These are phyloP conservation scores for Iodosphaeria phyllophila DNA, from an alignment of 2,329 filamentous ascomycete species.

Conservation along the genomic window DNA sequence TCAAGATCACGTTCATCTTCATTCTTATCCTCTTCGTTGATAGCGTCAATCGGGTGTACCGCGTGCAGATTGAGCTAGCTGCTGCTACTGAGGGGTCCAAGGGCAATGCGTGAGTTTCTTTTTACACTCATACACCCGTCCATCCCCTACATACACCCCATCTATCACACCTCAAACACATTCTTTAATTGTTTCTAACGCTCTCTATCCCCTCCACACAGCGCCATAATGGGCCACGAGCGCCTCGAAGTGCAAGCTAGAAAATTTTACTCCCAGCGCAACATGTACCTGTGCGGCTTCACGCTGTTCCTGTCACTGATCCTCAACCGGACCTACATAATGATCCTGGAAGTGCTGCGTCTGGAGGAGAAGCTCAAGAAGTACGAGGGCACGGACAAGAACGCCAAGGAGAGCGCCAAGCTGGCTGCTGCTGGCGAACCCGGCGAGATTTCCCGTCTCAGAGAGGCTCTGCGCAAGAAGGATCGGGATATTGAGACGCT, in stretches of 20 bases:
- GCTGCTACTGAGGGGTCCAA: conserved; percentile 44
- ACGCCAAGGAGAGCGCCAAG: conserved; percentile 51
- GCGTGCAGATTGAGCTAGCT: conserved; percentile 77
- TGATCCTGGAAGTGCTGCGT: conserved; percentile 82
- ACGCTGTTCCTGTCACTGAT: conserved; percentile 97
- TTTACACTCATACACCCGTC: conserved; percentile 1
- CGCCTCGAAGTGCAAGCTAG: conserved; percentile 96
- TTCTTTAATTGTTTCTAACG: not conserved
- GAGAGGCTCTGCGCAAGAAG: conserved; percentile 56
- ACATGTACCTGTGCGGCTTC: conserved; percentile 99
- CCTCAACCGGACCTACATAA: conserved; percentile 95
- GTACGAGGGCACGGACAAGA: conserved; percentile 46
- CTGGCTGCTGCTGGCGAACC: conserved; percentile 54
- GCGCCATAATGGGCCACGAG: conserved; percentile 68
- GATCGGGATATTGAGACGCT: conserved; percentile 70
- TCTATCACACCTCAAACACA: not conserved
- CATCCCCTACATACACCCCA: conserved; percentile 1
- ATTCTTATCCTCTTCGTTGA: conserved; percentile 96
- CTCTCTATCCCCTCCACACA: conserved; percentile 9
- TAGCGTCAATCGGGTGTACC: conserved; percentile 88
- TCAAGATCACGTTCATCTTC: conserved; percentile 99
- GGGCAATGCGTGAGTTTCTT: conserved; percentile 24
- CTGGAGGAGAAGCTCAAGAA: conserved; percentile 84
- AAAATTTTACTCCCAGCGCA: conserved; percentile 99
- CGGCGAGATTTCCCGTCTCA: conserved; percentile 54